These are phyloP conservation scores for Fraxinus excelsior DNA, from an alignment of 257 asterid species.

Conservation along the genomic window DNA sequence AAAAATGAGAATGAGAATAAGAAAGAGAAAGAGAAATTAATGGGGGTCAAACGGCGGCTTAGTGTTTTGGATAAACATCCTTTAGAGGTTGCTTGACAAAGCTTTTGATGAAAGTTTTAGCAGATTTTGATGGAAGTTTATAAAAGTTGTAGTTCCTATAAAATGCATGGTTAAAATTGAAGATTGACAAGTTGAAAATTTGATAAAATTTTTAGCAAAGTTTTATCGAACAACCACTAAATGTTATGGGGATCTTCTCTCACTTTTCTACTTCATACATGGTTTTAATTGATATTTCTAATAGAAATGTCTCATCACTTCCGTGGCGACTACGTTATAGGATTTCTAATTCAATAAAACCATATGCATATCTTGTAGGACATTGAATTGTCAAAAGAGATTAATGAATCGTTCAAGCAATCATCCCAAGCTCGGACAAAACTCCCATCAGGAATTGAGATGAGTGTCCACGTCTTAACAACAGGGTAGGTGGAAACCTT, in stretches of 20 bases:
- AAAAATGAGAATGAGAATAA: too few species aligned
- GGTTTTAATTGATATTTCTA: not conserved
- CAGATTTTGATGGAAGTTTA: too few species aligned
- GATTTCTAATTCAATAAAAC: too few species aligned
- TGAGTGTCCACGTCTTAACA: slow-evolving; percentile 98
- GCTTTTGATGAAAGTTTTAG: too few species aligned
- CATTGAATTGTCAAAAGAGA: slow-evolving; percentile 90
- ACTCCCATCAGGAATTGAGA: slow-evolving; percentile 96
- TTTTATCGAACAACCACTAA: too few species aligned
- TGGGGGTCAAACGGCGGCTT: too few species aligned
- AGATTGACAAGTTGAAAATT: too few species aligned
- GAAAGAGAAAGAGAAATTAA: too few species aligned
- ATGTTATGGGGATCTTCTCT: not conserved
- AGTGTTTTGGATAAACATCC: not conserved
- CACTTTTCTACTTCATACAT: not conserved
- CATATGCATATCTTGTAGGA: slow-evolving; percentile 45
- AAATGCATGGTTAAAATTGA: too few species aligned
- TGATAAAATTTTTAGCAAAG: too few species aligned
- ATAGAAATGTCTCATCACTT: not conserved
- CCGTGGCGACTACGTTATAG: too few species aligned
- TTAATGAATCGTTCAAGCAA: slow-evolving; percentile 96
- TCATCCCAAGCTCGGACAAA: slow-evolving; percentile 98
- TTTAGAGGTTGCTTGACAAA: not conserved
- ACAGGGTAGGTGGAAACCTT: slow-evolving; percentile 62
- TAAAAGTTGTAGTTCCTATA: too few species aligned